phyloP scores from a whole-genome alignment of 495 filamentous ascomycete genomes.

The Xylaria bambusicola region DNA sequence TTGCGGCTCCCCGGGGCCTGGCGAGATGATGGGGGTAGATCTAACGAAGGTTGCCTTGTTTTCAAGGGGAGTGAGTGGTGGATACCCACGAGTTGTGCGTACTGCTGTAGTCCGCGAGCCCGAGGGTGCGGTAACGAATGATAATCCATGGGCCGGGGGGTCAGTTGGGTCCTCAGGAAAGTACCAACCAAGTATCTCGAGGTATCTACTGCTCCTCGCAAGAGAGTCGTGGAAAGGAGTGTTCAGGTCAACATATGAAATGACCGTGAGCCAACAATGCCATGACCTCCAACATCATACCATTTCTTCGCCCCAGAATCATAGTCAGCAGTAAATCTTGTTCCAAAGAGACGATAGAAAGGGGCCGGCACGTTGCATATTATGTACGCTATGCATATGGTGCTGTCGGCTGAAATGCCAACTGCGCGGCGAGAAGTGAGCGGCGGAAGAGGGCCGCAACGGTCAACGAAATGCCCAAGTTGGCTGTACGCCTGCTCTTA shows the following conservation, averaged over 20 bases:
- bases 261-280: background rate
- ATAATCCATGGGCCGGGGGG: background rate
- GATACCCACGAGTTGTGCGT: background rate
- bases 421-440: background rate
- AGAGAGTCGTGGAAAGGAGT: too few relatives aligned
- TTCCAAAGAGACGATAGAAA: background rate
- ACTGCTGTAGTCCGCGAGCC: constrained; percentile 7
- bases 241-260: too few relatives aligned
- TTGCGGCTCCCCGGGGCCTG: too few relatives aligned
- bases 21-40: background rate
- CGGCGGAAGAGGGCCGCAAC: background rate
- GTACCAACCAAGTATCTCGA: constrained; percentile 11
- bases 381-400: background rate
- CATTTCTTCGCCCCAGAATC: background rate
- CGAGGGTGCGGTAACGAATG: constrained; percentile 10
- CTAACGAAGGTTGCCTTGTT: constrained; percentile 10
- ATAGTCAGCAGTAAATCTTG: background rate
- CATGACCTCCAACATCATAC: background rate
- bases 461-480: background rate
- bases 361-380: background rate
- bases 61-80: background rate
- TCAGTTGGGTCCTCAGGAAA: background rate
- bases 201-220: constrained; percentile 4
- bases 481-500: background rate
- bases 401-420: background rate